Percentiles rank a stretch among this genome's conserved stretches.
phyloP scores from a whole-genome alignment of 495 filamentous ascomycete species.

The Chlorociboria aeruginascens region DNA sequence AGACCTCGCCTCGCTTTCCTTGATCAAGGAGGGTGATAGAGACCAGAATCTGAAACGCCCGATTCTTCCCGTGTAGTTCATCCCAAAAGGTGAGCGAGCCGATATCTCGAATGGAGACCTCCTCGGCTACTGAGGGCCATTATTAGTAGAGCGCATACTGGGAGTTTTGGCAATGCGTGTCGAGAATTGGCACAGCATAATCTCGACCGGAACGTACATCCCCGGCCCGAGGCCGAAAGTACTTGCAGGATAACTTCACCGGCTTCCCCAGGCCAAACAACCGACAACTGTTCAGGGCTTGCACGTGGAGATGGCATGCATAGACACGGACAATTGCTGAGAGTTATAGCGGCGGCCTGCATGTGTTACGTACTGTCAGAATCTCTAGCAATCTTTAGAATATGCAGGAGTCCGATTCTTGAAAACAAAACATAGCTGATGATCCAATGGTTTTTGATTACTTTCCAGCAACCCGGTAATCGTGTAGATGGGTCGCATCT shows the following conservation, averaged over 20 bases:
- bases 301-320: conserved; percentile 12
- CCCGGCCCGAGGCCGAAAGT: conserved; percentile 3
- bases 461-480: conserved; percentile 9
- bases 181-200: too few relatives aligned
- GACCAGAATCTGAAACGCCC: too few relatives aligned
- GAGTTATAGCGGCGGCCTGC: conserved; percentile 6
- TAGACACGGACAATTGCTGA: conserved; percentile 11
- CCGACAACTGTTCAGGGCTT: not conserved
- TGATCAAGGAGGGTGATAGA: too few relatives aligned
- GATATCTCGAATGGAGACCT: too few relatives aligned
- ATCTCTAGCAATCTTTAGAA: not conserved
- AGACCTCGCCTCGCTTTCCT: too few relatives aligned
- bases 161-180: not conserved
- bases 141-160: not conserved
- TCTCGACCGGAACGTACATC: not conserved
- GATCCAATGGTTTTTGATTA: not conserved
- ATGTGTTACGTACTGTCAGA: conserved; percentile 3
- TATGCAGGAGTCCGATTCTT: conserved; percentile 7
- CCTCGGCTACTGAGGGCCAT: not conserved
- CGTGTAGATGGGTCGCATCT: not conserved
- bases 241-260: conserved; percentile 5
- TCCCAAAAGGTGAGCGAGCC: too few relatives aligned
- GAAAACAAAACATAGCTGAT: not conserved
- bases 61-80: too few relatives aligned
- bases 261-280: conserved; percentile 1